Evolutionary conservation across 2,329 filamentous ascomycete genomes (phyloP).

Genomic region (Pyrenophora teres): DNA sequence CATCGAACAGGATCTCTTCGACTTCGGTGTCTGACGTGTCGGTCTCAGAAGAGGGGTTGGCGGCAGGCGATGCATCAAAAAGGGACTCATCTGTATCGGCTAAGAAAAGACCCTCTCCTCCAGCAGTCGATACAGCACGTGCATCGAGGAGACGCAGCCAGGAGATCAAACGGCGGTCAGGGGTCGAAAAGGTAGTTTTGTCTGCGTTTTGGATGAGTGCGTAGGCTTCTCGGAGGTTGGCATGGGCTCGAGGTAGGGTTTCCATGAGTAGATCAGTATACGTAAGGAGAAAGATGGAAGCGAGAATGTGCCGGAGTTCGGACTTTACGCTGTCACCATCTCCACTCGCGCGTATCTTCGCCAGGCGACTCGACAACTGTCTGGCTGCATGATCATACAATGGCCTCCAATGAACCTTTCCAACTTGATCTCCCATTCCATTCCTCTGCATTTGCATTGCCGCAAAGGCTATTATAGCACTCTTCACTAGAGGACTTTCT

Average conservation of each 20-base stretch:
- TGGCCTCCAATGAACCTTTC: constrained; percentile 40
- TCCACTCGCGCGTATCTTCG: constrained; percentile 19
- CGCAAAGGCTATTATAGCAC: constrained; percentile 59
- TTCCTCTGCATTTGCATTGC: constrained; percentile 49
- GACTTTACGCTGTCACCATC: constrained; percentile 16
- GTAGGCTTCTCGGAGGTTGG: constrained; percentile 58
- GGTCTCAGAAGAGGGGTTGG: constrained; percentile 35
- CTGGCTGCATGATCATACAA: constrained; percentile 38
- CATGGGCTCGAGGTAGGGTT: constrained; percentile 10
- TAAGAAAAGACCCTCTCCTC: constrained; percentile 61
- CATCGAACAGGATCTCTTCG: constrained; percentile 60
- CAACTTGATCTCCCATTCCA: constrained; percentile 40
- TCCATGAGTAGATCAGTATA: constrained; percentile 53
- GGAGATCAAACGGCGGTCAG: constrained; percentile 56
- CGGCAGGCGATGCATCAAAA: constrained; percentile 53
- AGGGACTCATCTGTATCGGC: constrained; percentile 55
- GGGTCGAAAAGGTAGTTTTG: constrained; percentile 29
- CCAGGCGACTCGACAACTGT: constrained; percentile 29
- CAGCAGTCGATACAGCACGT: constrained; percentile 59
- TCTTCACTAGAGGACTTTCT: constrained; percentile 54
- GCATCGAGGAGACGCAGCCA: constrained; percentile 63
- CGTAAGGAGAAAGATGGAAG: constrained; percentile 59
- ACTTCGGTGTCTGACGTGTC: constrained; percentile 40
- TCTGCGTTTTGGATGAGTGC: constrained; percentile 49
- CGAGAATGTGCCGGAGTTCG: constrained; percentile 52